These are phyloP conservation scores for Phaeomoniella chlamydospora DNA, from an alignment of 2,329 filamentous ascomycete species.

Conservation along the genomic window DNA sequence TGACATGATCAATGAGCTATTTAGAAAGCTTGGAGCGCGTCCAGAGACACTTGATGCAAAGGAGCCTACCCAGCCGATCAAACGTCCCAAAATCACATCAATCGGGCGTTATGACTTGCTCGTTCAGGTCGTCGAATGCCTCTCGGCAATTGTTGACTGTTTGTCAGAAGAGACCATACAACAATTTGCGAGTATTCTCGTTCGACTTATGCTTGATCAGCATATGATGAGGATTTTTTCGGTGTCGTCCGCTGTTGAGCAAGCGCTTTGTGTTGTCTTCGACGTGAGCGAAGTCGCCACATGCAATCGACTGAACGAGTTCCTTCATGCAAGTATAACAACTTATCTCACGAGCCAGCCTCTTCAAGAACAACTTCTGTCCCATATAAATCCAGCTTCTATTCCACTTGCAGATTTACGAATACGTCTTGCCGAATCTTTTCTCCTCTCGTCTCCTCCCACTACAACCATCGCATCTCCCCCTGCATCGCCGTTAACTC, in stretches of 20 bases:
- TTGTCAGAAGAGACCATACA: neutral
- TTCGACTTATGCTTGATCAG: neutral
- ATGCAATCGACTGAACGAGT: neutral
- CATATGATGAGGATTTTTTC: neutral
- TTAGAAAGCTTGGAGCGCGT: neutral
- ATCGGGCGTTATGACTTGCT: neutral
- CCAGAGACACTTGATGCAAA: neutral
- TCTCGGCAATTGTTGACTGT: neutral
- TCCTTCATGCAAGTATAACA: neutral
- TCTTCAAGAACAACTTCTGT: conserved; percentile 24
- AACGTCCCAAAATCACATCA: neutral
- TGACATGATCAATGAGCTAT: neutral
- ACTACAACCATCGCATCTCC: conserved; percentile 6
- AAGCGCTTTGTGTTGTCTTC: neutral
- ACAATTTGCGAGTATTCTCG: neutral
- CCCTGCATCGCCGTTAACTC: neutral
- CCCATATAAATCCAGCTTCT: conserved; percentile 22
- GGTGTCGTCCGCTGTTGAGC: neutral
- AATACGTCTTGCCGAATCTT: conserved; percentile 19
- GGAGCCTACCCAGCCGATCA: neutral
- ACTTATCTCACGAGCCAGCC: conserved; percentile 17
- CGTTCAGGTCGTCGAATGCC: neutral
- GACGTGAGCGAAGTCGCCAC: neutral
- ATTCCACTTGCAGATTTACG: conserved; percentile 22
- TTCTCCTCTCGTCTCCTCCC: conserved; percentile 18